Evolutionary conservation across 2,329 filamentous ascomycete genomes (phyloP), one percentile per base, ranked within the genome.

Genomic region (Rhexocercosporidium sp.): DNA sequence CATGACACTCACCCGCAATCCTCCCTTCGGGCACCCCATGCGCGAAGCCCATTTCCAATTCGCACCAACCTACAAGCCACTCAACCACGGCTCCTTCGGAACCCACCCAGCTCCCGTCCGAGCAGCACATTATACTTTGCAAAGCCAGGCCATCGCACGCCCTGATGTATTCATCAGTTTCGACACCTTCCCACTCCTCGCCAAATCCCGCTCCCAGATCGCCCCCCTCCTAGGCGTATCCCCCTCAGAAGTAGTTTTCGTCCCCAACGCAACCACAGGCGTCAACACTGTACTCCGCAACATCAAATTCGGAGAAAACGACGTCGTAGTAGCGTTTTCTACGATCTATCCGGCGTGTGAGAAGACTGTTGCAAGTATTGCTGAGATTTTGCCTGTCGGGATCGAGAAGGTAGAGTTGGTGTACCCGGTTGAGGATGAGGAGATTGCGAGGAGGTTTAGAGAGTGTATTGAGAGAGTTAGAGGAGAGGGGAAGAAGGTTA

Each of bases 291-390:
- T 97, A 3, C 84, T 97, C 20, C 88, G 90, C 53, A 94, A 91
- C 76, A 78, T 97, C 1, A 75, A 76, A 2, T 97, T 89, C 82
- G 89, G 90, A 65, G 47, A 69, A 12, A 56, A 54, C 0, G 94
- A 97, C 76, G 88, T 90, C 67, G 91, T 96, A 68, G 75, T 96
- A 47, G 90, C 89, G 78, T 96, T 97, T 75, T 85, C 85, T 47
- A 93, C 92, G 47, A 86, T 94, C 63, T 97, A 97, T 77, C 91
- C 88, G 59, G 90, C 88, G 0, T 93, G 92, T 76, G 90, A 90
- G 68, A 93, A 92, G 76, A 89, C 89, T 0, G 81, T 96, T 14
- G 83, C 89, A 57, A 94, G 87, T 64, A 79, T 96, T n/a, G 57
- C 49, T 14, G 74, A 74, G 60, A 49, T 69, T 37, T 46, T 18